phyloP scores from a whole-genome alignment of 768 basidiomycete genomes.

The Suillus plorans region DNA sequence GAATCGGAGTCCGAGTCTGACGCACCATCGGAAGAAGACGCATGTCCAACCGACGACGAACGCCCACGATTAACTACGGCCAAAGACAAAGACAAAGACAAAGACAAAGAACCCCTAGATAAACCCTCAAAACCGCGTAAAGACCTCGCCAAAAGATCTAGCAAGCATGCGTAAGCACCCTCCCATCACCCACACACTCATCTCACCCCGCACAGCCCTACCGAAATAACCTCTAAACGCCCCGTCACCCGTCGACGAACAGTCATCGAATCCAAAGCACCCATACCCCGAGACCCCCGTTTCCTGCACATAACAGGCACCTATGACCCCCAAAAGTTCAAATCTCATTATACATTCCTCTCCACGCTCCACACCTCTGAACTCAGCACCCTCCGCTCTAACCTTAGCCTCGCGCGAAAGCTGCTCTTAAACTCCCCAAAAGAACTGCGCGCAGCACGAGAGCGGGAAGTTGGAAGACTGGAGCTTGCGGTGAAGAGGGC shows the following conservation, averaged over 20 bases:
- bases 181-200: slow-evolving; percentile 2
- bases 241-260: slow-evolving; percentile 73
- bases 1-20: slow-evolving; percentile 37
- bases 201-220: slow-evolving; percentile 51
- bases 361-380: slow-evolving; percentile 63
- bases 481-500: slow-evolving; percentile 73
- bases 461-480: slow-evolving; percentile 65
- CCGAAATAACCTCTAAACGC: slow-evolving; percentile 79
- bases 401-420: slow-evolving; percentile 69
- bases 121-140: slow-evolving; percentile 44
- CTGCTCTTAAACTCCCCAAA: slow-evolving; percentile 58
- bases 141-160: slow-evolving; percentile 57
- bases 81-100: slow-evolving; percentile 33
- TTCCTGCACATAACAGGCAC: slow-evolving; percentile 75
- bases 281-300: slow-evolving; percentile 82
- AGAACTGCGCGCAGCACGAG: slow-evolving; percentile 57
- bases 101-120: slow-evolving; percentile 38
- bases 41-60: slow-evolving; percentile 11
- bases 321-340: slow-evolving; percentile 64
- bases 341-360: slow-evolving; percentile 73
- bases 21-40: slow-evolving; percentile 20
- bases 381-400: slow-evolving; percentile 60
- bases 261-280: slow-evolving; percentile 65
- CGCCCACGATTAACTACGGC: slow-evolving; percentile 2
- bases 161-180: slow-evolving; percentile 85